Percentiles rank a stretch among this genome's conserved stretches.
Evolutionary conservation across 1,284 basidiomycete genomes (phyloP).

Genomic region (Leccinum insigne): DNA sequence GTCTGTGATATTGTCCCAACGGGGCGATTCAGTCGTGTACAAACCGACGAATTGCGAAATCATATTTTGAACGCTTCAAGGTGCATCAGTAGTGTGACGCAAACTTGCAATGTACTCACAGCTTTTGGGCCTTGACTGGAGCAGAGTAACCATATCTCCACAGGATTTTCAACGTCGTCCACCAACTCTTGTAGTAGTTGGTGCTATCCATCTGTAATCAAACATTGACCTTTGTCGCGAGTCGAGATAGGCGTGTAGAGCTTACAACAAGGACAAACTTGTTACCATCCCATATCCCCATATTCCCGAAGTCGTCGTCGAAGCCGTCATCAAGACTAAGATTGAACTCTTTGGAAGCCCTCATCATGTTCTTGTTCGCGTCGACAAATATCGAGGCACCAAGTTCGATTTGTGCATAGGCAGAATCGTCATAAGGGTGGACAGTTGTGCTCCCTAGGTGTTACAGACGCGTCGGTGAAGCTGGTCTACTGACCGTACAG

Average conservation of each 20-base stretch:
- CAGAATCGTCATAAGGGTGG: slow-evolving; percentile 71
- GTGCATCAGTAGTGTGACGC: slow-evolving; percentile 7
- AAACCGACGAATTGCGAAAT: slow-evolving; percentile 55
- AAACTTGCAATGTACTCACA: slow-evolving; percentile 43
- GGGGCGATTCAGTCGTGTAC: slow-evolving; percentile 60
- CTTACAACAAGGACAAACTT: slow-evolving; percentile 66
- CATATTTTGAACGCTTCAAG: slow-evolving; percentile 56
- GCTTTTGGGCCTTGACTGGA: slow-evolving; percentile 54
- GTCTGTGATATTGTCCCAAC: slow-evolving; percentile 63
- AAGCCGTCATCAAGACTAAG: slow-evolving; percentile 57
- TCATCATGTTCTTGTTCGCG: slow-evolving; percentile 81
- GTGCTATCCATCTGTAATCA: slow-evolving; percentile 48
- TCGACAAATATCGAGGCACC: slow-evolving; percentile 90
- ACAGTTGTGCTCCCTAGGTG: slow-evolving; percentile 71
- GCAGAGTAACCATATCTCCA: slow-evolving; percentile 83
- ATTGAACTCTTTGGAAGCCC: slow-evolving; percentile 80
- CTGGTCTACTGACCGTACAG: slow-evolving; percentile 1
- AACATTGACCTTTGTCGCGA: slow-evolving; percentile 19
- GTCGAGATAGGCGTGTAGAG: slow-evolving; percentile 19
- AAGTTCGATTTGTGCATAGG: slow-evolving; percentile 69
- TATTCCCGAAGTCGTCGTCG: slow-evolving; percentile 48
- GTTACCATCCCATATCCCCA: slow-evolving; percentile 86
- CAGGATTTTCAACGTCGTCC: slow-evolving; percentile 70
- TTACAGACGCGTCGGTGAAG: slow-evolving; percentile 7
- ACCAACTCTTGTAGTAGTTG: slow-evolving; percentile 52